Conservation (phyloP, 1,284 basidiomycete genomes). For the Austroboletus niveus region DNA sequence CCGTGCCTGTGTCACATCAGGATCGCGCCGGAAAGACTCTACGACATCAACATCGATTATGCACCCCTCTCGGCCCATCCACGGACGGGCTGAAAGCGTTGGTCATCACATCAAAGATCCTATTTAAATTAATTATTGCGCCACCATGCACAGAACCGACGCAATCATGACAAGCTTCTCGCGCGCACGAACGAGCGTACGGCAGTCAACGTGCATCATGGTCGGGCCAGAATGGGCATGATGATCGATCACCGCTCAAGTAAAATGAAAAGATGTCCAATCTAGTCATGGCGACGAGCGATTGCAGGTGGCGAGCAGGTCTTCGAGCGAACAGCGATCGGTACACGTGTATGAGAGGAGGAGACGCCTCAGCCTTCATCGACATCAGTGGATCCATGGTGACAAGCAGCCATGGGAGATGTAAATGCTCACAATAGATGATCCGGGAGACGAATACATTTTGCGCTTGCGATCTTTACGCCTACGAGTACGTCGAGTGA, state of each 20-base stretch:
- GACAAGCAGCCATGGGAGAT: conserved; percentile 1
- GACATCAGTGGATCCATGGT: not conserved
- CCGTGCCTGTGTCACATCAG: not conserved
- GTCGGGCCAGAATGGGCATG: conserved; percentile 1
- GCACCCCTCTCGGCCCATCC: not conserved
- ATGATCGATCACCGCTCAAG: conserved; percentile 11
- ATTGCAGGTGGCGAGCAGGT: conserved; percentile 1
- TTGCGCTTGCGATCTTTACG: not conserved
- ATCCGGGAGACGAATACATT: not conserved
- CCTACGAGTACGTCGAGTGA: not conserved
- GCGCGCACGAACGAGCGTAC: not conserved
- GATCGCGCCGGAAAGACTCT: not conserved
- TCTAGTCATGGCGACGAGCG: not conserved
- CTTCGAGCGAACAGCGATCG: conserved; percentile 2
- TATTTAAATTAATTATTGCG: not conserved
- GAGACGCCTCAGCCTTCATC: conserved; percentile 6
- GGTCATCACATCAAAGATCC: conserved; percentile 1
- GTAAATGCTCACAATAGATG: conserved; percentile 7
- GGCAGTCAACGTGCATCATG: not conserved
- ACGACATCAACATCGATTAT: conserved; percentile 3
- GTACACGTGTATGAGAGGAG: conserved; percentile 17
- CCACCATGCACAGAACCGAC: not conserved
- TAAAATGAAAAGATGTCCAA: not conserved
- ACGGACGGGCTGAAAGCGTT: not conserved
- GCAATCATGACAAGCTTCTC: not conserved